Conservation (phyloP, 2,329 filamentous ascomycete species). For the Plenodomus tracheiphilus region DNA sequence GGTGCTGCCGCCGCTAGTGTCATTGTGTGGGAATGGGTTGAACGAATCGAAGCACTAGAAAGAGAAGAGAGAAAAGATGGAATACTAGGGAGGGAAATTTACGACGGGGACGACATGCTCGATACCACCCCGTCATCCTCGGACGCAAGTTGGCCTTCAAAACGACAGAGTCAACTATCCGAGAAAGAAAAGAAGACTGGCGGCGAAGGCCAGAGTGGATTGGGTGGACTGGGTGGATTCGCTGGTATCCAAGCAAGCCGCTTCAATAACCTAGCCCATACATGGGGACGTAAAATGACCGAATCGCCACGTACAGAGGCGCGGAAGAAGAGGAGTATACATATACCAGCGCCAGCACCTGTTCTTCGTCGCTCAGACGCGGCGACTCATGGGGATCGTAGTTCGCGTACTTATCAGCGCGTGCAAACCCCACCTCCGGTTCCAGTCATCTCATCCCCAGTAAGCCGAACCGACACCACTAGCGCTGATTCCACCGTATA, state of each 20-base stretch:
- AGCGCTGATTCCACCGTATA: slow-evolving; percentile 68
- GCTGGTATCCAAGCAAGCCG: slow-evolving; percentile 29
- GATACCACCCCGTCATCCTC: slow-evolving; percentile 63
- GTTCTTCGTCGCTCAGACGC: slow-evolving; percentile 34
- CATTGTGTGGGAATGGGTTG: slow-evolving; percentile 98
- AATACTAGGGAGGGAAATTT: slow-evolving; percentile 86
- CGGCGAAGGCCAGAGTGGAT: slow-evolving; percentile 22
- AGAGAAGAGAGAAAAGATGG: slow-evolving; percentile 93
- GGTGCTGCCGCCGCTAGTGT: slow-evolving; percentile 91
- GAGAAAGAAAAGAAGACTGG: slow-evolving; percentile 38
- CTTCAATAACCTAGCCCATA: slow-evolving; percentile 33
- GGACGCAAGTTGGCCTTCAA: slow-evolving; percentile 54
- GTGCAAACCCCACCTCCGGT: slow-evolving; percentile 47
- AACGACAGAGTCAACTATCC: slow-evolving; percentile 42
- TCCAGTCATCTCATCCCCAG: slow-evolving; percentile 55
- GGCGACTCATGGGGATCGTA: slow-evolving; percentile 23
- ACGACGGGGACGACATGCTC: slow-evolving; percentile 92
- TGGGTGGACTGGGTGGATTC: slow-evolving; percentile 26
- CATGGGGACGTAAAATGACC: slow-evolving; percentile 31
- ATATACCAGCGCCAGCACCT: slow-evolving; percentile 38
- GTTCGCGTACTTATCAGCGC: slow-evolving; percentile 32
- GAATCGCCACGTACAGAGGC: slow-evolving; percentile 31
- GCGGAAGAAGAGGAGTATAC: slow-evolving; percentile 37
- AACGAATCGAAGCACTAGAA: slow-evolving; percentile 89
- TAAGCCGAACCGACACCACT: slow-evolving; percentile 63